These are phyloP conservation scores for Chondrostereum purpureum DNA, from an alignment of 1,284 basidiomycete species.

Conservation along the genomic window DNA sequence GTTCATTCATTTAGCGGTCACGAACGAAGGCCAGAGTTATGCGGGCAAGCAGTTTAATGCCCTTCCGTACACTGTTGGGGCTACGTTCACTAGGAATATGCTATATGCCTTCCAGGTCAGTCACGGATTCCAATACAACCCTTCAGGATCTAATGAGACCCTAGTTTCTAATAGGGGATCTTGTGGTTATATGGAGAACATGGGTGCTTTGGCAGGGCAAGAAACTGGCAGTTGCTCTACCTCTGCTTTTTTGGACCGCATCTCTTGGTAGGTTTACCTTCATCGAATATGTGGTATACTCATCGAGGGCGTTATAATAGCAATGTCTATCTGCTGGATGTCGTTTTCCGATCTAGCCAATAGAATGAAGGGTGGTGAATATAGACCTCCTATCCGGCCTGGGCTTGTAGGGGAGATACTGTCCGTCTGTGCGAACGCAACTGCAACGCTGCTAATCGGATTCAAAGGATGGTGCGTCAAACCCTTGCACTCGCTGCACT, in stretches of 20 bases:
- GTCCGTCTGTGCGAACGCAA: constrained; percentile 1
- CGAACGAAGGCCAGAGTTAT: background rate
- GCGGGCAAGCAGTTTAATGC: background rate
- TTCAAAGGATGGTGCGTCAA: constrained; percentile 6
- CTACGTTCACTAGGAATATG: constrained; percentile 1
- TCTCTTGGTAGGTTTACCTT: constrained; percentile 3
- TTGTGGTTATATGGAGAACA: constrained; percentile 7
- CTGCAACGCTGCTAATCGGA: constrained; percentile 6
- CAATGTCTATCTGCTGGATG: background rate
- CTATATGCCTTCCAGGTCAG: constrained; percentile 4
- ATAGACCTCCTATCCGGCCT: constrained; percentile 1
- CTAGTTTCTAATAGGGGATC: constrained; percentile 6
- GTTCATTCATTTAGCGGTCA: background rate
- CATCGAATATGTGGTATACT: background rate
- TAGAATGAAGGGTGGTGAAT: constrained; percentile 1
- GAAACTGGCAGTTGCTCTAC: background rate
- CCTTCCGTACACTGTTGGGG: background rate
- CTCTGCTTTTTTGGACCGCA: constrained; percentile 4
- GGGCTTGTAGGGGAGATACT: background rate
- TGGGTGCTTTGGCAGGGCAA: constrained; percentile 1
- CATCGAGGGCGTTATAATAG: background rate
- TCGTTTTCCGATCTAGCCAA: constrained; percentile 1
- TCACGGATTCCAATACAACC: background rate
- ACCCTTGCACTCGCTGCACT: background rate
- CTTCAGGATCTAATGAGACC: background rate